A percentile compares a stretch with the other conserved stretches of the same genome.
Evolutionary conservation across 1,284 basidiomycete species (phyloP).

Genomic region (Amylostereum areolatum): DNA sequence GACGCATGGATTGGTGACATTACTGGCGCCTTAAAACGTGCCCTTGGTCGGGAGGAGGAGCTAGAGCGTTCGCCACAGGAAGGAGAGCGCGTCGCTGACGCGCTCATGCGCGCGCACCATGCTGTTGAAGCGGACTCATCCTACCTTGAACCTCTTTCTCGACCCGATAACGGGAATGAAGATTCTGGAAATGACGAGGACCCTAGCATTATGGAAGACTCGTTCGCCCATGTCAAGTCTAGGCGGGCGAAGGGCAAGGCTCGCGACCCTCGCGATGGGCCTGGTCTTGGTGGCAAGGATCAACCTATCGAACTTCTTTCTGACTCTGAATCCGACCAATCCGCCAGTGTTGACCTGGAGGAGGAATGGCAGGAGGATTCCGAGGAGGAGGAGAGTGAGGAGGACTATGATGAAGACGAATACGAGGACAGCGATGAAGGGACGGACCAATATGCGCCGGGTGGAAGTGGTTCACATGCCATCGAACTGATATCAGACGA

Average conservation of each 20-base stretch:
- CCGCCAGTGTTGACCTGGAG: constrained; percentile 10
- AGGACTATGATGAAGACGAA: background rate
- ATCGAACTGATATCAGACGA: constrained; percentile 35
- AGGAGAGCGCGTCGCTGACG: background rate
- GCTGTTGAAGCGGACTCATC: constrained; percentile 9
- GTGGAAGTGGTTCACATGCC: constrained; percentile 23
- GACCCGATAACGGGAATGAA: background rate
- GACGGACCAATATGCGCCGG: background rate
- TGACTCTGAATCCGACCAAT: constrained; percentile 17
- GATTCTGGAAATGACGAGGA: constrained; percentile 27
- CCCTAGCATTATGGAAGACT: constrained; percentile 35
- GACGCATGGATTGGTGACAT: constrained; percentile 63
- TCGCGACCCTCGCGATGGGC: constrained; percentile 52
- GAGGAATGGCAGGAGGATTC: constrained; percentile 14
- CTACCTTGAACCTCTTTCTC: constrained; percentile 6
- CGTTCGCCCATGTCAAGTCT: constrained; percentile 45
- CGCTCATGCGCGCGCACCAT: constrained; percentile 10
- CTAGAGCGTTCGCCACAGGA: constrained; percentile 10
- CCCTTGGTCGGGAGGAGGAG: constrained; percentile 41
- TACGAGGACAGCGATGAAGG: background rate
- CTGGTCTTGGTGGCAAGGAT: constrained; percentile 37
- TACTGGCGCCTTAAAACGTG: constrained; percentile 46
- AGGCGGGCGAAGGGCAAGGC: constrained; percentile 55
- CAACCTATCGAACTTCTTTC: constrained; percentile 43
- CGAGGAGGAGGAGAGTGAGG: constrained; percentile 7